phyloP scores from a whole-genome alignment of 352 stramenopile species.

The Lagenidium giganteum region DNA sequence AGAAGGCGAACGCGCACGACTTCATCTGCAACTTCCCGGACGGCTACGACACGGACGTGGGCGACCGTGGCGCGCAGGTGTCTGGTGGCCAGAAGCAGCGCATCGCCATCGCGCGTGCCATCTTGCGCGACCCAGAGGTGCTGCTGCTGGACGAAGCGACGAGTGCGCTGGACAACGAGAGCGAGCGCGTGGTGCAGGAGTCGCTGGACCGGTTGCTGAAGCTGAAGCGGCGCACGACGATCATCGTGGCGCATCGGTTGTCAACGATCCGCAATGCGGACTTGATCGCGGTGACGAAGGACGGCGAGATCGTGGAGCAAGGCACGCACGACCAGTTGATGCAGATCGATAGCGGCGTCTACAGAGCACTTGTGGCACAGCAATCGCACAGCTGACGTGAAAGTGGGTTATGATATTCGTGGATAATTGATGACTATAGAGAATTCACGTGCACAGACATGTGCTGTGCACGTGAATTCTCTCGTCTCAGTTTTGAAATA shows the following conservation, averaged over 20 bases:
- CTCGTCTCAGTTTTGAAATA: too few relatives aligned
- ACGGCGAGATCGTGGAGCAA: conserved; percentile 74
- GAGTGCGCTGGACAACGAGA: conserved; percentile 3
- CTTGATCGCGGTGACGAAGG: conserved; percentile 82
- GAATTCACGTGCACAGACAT: too few relatives aligned
- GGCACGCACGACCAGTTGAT: conserved; percentile 74
- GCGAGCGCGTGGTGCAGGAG: conserved; percentile 11
- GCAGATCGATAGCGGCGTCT: conserved; percentile 14
- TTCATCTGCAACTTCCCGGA: conserved; percentile 78
- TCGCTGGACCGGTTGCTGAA: conserved; percentile 15
- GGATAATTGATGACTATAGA: too few relatives aligned
- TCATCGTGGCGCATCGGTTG: conserved; percentile 85
- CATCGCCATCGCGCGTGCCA: too few relatives aligned
- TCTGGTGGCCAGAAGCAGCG: too few relatives aligned
- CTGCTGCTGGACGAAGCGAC: conserved; percentile 9
- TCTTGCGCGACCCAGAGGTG: conserved; percentile 59
- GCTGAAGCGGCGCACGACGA: conserved; percentile 18
- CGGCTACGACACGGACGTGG: conserved; percentile 56
- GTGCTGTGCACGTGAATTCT: too few relatives aligned
- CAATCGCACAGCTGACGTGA: too few relatives aligned
- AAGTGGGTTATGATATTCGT: too few relatives aligned
- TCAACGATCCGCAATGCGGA: conserved; percentile 84
- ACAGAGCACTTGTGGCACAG: conserved; percentile 13
- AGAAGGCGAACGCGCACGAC: conserved; percentile 78
- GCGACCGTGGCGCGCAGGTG: conserved; percentile 62